Base-by-base conservation (phyloP, 345 rosid species). In the Noccaea caerulescens region DNA sequence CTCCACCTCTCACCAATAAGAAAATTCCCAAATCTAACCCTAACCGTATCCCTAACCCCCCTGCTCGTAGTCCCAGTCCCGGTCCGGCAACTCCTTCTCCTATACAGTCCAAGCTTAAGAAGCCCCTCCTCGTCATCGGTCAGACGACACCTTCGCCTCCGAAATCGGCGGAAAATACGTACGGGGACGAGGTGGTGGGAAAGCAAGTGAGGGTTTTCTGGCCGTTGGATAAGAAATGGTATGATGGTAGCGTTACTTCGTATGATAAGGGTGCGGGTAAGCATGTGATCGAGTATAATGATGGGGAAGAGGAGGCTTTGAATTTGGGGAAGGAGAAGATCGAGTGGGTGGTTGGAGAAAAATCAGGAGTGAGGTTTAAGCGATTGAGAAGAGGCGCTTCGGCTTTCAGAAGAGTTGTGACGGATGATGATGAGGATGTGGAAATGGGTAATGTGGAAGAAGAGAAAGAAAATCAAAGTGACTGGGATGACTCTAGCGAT, bases 201-300 rank as follows among this genome's bases (percentile, higher is more conserved):
- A 87, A 69, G 87, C 78, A 86, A 77, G 62, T 94, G 69, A 83
- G 79, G 85, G 88, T 94, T 81, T 91, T 80, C 71, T 94, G 99
- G 99, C 98, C 99, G 49, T 66, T 94, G 86, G 98, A 94, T 80
- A 80, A 86, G 78, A 71, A 64, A 56, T 89, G 97, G 98, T 94
- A 89, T 61, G 93, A 91, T 41, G 99, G 97, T 59, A 53, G 42
- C 23, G 90, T 94, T 37, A 78, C 71, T 46, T 82, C 75, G 34
- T 89, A 77, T 8, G 70, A 87, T 67, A 74, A 82, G 76, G 68
- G 42, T 52, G 78, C 77, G 6, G 82, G 88, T 13, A 89, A 85
- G 82, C 97, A 94, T 81, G 75, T 80, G 80, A 66, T 94, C 8
- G 84, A 68, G 81, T 94, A 91, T 46, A 89, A 88, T n/a, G 98